Base-by-base conservation (phyloP, 2,329 filamentous ascomycete genomes). In the Claviceps capensis region DNA sequence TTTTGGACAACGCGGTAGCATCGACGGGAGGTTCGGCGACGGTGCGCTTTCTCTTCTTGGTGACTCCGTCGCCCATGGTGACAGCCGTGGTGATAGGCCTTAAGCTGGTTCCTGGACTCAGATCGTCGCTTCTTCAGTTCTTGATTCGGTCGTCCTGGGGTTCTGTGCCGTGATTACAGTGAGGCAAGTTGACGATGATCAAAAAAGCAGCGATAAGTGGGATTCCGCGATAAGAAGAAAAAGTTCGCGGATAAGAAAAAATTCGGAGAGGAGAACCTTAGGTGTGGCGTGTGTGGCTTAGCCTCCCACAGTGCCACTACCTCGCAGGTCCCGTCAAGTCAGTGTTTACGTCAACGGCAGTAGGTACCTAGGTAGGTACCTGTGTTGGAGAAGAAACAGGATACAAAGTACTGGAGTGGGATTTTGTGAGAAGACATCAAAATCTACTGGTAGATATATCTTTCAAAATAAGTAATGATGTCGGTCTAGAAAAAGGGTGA, bases 21-120 rank as follows among this genome's bases (percentile, higher is more conserved):
- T 62, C 55, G 30, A 59, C 52, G 44, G 63, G 52, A 16, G 60
- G 58, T 45, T 69, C 64, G 50, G 60, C 62, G 53, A 63, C 66
- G 58, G 63, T 67, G 52, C 67, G 65, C 57, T 69, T 71, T 54
- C 73, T 68, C 65, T 75, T 76, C 58, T 74, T 75, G 60, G 59
- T 68, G 47, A 64, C 58, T 46, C 61, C 57, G 54, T 62, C 59
- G 57, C 65, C 62, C 67, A 69, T 69, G 13, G 51, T 65, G 54
- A 43, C 38, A 6, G 41, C 3, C 7, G 3, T 14, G 14, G 9
- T 8, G 37, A 2, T 19, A n/a, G 16, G 49, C 22, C 1, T 23
- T 36, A 43, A 41, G n/a, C 1, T 14, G 8, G 4, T 19, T 34
- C 14, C 3, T 19, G 11, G 16, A 40, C 14, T 38, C 17, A 9